A percentile compares a stretch with the other conserved stretches of the same genome.
Conservation (phyloP, 1,284 basidiomycete species). For the Ganoderma meredithae region DNA sequence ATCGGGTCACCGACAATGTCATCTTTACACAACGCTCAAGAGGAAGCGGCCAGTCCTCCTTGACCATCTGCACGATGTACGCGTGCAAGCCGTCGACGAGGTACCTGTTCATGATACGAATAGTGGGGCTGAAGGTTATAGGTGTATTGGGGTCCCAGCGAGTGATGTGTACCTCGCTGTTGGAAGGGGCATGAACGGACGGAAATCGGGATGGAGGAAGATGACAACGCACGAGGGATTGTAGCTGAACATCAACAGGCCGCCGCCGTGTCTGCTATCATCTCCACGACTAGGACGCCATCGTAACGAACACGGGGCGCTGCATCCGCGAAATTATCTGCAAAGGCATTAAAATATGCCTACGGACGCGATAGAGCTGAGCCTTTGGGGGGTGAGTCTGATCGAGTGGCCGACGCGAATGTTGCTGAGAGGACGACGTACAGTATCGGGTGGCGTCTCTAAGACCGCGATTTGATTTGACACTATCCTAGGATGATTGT, state of each 20-base stretch:
- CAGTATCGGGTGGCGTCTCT: background rate
- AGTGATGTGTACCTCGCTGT: background rate
- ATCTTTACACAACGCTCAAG: no score
- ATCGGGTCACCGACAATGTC: no score
- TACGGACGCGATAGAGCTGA: conserved; percentile 11
- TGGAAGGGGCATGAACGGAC: background rate
- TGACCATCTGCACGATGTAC: conserved; percentile 59
- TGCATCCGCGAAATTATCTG: background rate
- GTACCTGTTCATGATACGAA: conserved; percentile 70
- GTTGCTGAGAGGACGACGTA: background rate
- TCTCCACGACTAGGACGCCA: background rate
- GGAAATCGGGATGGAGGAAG: no score
- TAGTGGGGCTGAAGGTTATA: conserved; percentile 31
- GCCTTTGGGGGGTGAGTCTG: background rate
- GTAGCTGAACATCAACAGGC: conserved; percentile 5
- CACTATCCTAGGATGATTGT: background rate
- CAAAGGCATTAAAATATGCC: background rate
- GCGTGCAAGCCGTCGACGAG: conserved; percentile 61
- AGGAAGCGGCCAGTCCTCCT: conserved; percentile 65
- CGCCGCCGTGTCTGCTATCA: conserved; percentile 10
- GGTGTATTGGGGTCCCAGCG: conserved; percentile 6
- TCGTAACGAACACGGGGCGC: background rate
- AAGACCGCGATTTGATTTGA: background rate
- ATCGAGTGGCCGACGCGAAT: background rate
- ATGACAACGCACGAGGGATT: background rate